Conservation (phyloP, 129 eudicot species). For the Kitagawia praeruptora region DNA sequence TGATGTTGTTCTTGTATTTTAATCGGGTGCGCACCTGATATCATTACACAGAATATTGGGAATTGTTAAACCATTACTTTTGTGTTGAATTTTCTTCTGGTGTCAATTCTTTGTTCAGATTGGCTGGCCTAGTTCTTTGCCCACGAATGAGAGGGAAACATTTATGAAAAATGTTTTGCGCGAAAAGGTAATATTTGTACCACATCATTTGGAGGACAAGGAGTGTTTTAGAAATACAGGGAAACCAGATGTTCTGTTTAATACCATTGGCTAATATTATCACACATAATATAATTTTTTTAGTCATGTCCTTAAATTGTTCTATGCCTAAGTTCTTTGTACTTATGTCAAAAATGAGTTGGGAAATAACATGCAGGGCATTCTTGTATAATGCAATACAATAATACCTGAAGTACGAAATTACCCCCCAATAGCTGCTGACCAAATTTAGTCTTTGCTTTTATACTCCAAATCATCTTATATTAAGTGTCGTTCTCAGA, state of each 20-base stretch:
- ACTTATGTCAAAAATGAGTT: background rate
- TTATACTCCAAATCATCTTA: background rate
- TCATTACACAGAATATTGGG: background rate
- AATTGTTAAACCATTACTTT: background rate
- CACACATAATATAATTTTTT: background rate
- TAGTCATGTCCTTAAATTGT: background rate
- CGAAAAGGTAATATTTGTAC: conserved; percentile 56
- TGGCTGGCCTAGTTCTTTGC: conserved; percentile 98
- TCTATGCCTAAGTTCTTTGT: background rate
- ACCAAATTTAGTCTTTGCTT: background rate
- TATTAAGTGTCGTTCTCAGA: background rate
- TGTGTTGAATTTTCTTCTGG: conserved; percentile 1
- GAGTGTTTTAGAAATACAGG: background rate
- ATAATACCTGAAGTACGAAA: background rate
- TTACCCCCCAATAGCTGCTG: background rate
- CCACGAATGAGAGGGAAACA: conserved; percentile 74
- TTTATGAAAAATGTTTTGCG: conserved; percentile 66
- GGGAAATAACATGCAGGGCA: background rate
- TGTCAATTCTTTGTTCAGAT: conserved; percentile 44
- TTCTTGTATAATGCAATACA: background rate
- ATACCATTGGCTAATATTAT: background rate
- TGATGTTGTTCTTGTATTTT: conserved; percentile 76
- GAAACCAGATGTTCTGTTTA: background rate
- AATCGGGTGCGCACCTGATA: conserved; percentile 56
- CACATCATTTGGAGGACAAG: background rate